Percentiles rank a stretch among this genome's conserved stretches.
phyloP scores from a whole-genome alignment of 768 basidiomycete species.

The Arthromyces matolae region DNA sequence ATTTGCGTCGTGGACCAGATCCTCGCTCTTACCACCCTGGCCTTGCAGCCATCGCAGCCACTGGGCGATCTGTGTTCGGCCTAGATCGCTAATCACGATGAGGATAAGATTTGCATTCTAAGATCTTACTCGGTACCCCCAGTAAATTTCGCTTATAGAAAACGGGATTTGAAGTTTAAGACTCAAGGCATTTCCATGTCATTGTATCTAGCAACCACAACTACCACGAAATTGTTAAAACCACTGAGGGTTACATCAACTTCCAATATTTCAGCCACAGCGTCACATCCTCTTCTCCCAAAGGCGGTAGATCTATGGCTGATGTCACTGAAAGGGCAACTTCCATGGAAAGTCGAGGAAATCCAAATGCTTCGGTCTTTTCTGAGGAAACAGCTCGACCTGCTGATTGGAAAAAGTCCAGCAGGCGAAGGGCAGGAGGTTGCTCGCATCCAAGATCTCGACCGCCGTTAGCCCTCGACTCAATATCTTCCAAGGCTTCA shows the following conservation, averaged over 20 bases:
- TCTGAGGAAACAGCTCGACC: slow-evolving; percentile 8
- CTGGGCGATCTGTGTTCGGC: slow-evolving; percentile 20
- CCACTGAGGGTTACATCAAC: too few species aligned
- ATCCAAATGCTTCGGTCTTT: slow-evolving; percentile 22
- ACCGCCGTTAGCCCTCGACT: not conserved
- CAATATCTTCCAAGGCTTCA: slow-evolving; percentile 18
- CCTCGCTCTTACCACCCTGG: slow-evolving; percentile 24
- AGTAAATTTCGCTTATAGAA: too few species aligned
- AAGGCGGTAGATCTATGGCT: not conserved
- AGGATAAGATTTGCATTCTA: too few species aligned
- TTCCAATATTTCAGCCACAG: too few species aligned
- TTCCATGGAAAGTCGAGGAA: slow-evolving; percentile 15
- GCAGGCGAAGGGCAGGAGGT: slow-evolving; percentile 25
- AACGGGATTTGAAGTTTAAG: too few species aligned
- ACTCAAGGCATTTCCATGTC: too few species aligned
- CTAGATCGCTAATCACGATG: too few species aligned
- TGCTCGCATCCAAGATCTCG: too few species aligned
- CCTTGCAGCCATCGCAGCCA: slow-evolving; percentile 18
- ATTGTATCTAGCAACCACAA: too few species aligned
- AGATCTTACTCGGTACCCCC: too few species aligned
- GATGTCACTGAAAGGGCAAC: not conserved
- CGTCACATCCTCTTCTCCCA: too few species aligned
- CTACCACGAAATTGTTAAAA: too few species aligned
- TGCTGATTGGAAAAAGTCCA: slow-evolving; percentile 25
- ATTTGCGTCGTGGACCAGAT: slow-evolving; percentile 31